phyloP scores from a whole-genome alignment of 306 rosid species.

The Pterocarpus santalinus region DNA sequence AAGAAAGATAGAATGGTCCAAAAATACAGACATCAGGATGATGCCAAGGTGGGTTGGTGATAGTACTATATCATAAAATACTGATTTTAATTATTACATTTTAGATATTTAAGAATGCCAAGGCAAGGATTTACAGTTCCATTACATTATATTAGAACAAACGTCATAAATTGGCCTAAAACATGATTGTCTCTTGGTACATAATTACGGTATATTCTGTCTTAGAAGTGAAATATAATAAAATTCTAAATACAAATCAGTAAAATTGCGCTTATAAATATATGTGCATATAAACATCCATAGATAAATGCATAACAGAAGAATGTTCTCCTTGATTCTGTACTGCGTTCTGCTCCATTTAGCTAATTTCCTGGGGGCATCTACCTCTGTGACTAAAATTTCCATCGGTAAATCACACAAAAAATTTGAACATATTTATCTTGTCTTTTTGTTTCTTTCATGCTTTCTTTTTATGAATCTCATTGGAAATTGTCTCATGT shows the following conservation, averaged over 20 bases:
- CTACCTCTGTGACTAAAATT: not conserved
- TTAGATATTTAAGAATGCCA: not conserved
- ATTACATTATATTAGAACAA: conserved; percentile 1
- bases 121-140: not conserved
- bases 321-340: conserved; percentile 10
- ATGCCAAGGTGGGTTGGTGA: conserved; percentile 30
- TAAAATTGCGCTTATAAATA: not conserved
- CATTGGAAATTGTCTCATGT: conserved; percentile 11
- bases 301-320: not conserved
- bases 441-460: not conserved
- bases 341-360: not conserved
- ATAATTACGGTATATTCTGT: not conserved
- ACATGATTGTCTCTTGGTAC: not conserved
- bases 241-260: not conserved
- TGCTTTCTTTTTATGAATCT: conserved; percentile 18
- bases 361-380: not conserved
- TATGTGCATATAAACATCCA: conserved; percentile 8
- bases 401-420: not conserved
- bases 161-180: conserved; percentile 7
- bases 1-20: conserved; percentile 10
- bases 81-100: not conserved
- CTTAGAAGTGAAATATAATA: conserved; percentile 16
- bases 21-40: not conserved
- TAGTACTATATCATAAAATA: not conserved
- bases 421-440: not conserved